Conservation (phyloP, 2,329 filamentous ascomycete species). For the Botrytis medusae region DNA sequence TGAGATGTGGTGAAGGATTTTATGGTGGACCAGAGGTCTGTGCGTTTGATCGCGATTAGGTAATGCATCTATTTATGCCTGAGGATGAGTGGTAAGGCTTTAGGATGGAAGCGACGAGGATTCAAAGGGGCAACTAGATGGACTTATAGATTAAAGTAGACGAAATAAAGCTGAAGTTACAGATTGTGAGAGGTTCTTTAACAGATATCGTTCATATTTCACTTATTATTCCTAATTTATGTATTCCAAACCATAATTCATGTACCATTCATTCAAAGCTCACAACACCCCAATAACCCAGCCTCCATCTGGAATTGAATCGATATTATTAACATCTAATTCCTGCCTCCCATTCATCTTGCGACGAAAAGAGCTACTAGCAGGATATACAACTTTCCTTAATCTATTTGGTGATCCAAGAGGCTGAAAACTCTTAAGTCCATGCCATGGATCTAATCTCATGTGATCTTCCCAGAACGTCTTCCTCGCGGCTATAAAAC, state of each 20-base stretch:
- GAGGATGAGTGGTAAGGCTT: not conserved
- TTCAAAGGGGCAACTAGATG: not conserved
- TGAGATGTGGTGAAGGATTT: slow-evolving; percentile 15
- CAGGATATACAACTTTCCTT: slow-evolving; percentile 43
- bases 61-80: not conserved
- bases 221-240: not conserved
- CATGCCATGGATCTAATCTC: slow-evolving; percentile 46
- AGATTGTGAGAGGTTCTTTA: not conserved
- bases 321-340: slow-evolving; percentile 41
- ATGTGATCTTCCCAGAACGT: slow-evolving; percentile 48
- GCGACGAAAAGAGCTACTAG: slow-evolving; percentile 40
- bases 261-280: not conserved
- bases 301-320: slow-evolving; percentile 41
- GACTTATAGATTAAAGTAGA: not conserved
- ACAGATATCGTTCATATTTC: not conserved
- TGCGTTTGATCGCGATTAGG: not conserved
- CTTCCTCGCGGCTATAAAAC: slow-evolving; percentile 43
- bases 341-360: slow-evolving; percentile 44
- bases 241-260: not conserved
- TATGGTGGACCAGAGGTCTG: slow-evolving; percentile 4
- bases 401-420: slow-evolving; percentile 44
- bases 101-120: not conserved
- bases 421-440: slow-evolving; percentile 45
- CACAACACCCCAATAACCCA: not conserved
- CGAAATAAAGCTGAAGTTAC: not conserved